A percentile compares a stretch with the other conserved stretches of the same genome.
Conservation (phyloP, 179 eudicot genomes). For the Corrigiola litoralis region DNA sequence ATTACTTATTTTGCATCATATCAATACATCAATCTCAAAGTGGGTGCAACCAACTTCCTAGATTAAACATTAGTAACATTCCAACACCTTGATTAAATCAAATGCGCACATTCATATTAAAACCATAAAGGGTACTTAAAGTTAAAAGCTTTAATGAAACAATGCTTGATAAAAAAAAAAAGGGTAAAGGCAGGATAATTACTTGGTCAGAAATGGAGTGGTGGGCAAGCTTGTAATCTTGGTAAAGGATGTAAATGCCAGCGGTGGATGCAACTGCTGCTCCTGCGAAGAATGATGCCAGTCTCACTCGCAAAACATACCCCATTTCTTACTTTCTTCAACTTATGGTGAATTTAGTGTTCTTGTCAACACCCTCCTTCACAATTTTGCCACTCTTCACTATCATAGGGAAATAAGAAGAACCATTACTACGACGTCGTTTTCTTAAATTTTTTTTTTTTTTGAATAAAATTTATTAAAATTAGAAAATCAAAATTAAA, state of each 20-base stretch:
- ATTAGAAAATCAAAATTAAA: no score
- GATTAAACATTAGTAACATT: neutral
- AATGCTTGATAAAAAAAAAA: neutral
- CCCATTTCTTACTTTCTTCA: constrained; percentile 44
- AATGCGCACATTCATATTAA: neutral
- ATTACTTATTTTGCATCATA: no score
- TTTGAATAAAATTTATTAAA: no score
- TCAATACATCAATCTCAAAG: no score
- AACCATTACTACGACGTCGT: no score
- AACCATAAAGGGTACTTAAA: neutral
- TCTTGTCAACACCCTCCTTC: no score
- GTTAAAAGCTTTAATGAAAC: neutral
- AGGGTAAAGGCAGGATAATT: neutral
- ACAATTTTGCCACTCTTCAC: no score
- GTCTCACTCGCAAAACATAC: constrained; percentile 62
- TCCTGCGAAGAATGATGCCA: constrained; percentile 85
- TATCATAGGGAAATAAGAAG: no score
- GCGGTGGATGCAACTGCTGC: constrained; percentile 64
- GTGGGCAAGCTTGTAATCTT: constrained; percentile 79
- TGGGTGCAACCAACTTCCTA: no score
- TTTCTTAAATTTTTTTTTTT: no score
- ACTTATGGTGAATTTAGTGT: no score
- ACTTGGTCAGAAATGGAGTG: constrained; percentile 79
- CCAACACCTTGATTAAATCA: neutral
- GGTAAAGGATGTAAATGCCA: constrained; percentile 67